phyloP scores from a whole-genome alignment of 148 eudicot species.

The Cornus controversa region DNA sequence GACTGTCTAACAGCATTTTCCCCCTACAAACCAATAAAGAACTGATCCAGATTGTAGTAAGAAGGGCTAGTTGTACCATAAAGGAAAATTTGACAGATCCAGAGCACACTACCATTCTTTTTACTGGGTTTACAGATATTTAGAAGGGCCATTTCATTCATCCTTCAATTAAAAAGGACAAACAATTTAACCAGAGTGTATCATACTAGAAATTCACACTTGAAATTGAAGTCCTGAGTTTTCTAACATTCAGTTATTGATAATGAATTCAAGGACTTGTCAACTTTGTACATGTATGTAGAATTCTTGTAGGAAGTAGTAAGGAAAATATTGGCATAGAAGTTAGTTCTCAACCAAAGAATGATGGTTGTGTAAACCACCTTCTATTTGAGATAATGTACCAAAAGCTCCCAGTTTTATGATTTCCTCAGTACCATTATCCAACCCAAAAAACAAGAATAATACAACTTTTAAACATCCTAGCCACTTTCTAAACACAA shows the following conservation, averaged over 20 bases:
- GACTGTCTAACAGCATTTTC: neutral
- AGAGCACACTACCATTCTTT: neutral
- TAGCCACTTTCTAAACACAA: neutral
- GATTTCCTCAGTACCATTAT: neutral
- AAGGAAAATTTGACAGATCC: neutral
- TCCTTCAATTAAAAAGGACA: neutral
- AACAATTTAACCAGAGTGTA: neutral
- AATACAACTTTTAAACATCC: neutral
- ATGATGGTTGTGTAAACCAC: neutral
- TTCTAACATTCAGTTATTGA: neutral
- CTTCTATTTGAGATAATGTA: neutral
- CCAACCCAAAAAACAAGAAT: neutral
- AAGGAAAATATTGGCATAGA: neutral
- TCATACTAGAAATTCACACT: neutral
- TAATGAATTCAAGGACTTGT: neutral
- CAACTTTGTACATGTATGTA: neutral
- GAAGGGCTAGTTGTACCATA: neutral
- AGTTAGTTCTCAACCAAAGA: neutral
- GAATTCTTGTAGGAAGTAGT: neutral
- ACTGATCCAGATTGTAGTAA: too few species aligned
- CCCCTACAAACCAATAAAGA: neutral
- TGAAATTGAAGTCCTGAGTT: neutral
- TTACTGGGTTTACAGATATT: neutral
- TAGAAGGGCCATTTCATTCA: neutral
- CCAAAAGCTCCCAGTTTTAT: neutral